phyloP scores from a whole-genome alignment of 1,284 basidiomycete species.

The Cutaneotrichosporon sp. region DNA sequence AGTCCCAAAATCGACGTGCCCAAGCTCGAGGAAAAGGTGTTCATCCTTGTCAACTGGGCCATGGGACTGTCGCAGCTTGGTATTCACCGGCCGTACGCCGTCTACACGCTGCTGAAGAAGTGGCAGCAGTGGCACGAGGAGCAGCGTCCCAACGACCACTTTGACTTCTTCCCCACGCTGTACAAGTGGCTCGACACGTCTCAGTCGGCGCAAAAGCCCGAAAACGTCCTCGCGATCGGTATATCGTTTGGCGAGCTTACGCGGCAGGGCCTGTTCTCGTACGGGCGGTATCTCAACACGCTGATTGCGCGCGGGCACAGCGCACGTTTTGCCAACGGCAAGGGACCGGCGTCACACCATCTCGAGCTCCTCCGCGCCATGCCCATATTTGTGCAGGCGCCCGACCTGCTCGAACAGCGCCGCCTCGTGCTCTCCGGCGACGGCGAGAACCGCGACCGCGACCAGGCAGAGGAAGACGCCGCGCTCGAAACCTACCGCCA shows the following conservation, averaged over 20 bases:
- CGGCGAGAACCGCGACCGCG: conserved; percentile 22
- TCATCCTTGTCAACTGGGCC: conserved; percentile 78
- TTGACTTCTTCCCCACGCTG: conserved; percentile 50
- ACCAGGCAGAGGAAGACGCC: conserved; percentile 32
- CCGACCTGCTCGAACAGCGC: conserved; percentile 39
- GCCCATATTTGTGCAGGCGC: conserved; percentile 43
- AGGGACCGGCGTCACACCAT: conserved; percentile 29
- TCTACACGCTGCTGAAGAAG: conserved; percentile 64
- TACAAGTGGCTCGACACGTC: conserved; percentile 80
- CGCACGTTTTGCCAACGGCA: conserved; percentile 20
- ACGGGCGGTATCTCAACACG: conserved; percentile 74
- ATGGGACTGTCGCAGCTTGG: conserved; percentile 78
- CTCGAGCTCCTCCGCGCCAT: conserved; percentile 35
- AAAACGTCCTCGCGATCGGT: conserved; percentile 61
- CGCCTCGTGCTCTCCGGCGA: conserved; percentile 39
- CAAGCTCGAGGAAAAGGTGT: conserved; percentile 56
- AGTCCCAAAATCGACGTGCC: conserved; percentile 50
- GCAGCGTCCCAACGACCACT: conserved; percentile 13
- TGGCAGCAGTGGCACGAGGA: conserved; percentile 56
- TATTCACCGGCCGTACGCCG: conserved; percentile 75
- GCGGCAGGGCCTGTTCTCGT: conserved; percentile 70
- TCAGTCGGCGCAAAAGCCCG: conserved; percentile 56
- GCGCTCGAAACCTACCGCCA: conserved; percentile 29
- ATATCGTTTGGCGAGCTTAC: conserved; percentile 74
- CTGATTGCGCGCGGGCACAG: conserved; percentile 67